These are phyloP conservation scores for Arthrobotrys entomopaga DNA, from an alignment of 2,329 filamentous ascomycete species.

Conservation along the genomic window DNA sequence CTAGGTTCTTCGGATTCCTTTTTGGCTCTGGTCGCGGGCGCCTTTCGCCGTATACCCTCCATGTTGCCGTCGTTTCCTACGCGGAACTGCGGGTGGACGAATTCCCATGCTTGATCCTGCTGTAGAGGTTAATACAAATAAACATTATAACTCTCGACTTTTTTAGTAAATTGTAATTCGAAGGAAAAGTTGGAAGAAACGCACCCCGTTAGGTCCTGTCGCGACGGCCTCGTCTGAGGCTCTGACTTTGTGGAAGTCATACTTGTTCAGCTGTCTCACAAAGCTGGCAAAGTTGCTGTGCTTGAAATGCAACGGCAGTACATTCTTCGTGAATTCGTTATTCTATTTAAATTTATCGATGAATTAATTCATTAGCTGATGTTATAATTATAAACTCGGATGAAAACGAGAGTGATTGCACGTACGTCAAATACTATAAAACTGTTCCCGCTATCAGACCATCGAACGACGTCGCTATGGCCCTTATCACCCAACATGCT, in stretches of 20 bases:
- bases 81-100: slow-evolving; percentile 96
- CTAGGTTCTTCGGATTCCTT: slow-evolving; percentile 53
- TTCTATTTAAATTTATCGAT: slow-evolving; percentile 70
- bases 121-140: background rate
- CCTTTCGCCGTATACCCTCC: slow-evolving; percentile 95
- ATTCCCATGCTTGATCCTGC: slow-evolving; percentile 80
- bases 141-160: background rate
- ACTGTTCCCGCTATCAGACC: slow-evolving; percentile 93
- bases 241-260: slow-evolving; percentile 95
- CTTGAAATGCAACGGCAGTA: slow-evolving; percentile 98
- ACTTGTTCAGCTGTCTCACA: slow-evolving; percentile 94
- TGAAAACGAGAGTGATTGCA: slow-evolving; percentile 20
- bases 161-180: background rate
- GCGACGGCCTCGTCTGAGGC: slow-evolving; percentile 79
- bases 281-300: slow-evolving; percentile 99
- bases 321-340: slow-evolving; percentile 96
- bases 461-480: slow-evolving; percentile 90
- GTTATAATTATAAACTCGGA: slow-evolving; percentile 14
- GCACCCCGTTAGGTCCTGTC: slow-evolving; percentile 39
- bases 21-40: slow-evolving; percentile 70
- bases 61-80: slow-evolving; percentile 95
- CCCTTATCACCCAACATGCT: slow-evolving; percentile 97
- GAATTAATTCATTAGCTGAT: background rate
- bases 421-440: slow-evolving; percentile 96
- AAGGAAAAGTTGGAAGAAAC: background rate